Evolutionary conservation across 768 basidiomycete species (phyloP).

Genomic region (Grammothele lineata): DNA sequence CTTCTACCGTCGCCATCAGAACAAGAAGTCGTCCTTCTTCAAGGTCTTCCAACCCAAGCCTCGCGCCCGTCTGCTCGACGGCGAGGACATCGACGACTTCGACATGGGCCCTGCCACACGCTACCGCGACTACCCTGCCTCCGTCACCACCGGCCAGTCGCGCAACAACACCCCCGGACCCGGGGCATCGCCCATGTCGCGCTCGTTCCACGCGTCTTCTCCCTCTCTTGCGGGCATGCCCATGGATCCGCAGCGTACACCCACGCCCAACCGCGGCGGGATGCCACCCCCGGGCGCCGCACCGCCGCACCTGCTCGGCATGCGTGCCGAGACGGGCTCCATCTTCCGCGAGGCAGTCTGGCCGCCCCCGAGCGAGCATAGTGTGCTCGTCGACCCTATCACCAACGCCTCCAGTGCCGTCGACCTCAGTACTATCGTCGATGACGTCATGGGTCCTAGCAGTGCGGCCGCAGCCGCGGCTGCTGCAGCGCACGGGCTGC

Average conservation of each 20-base stretch:
- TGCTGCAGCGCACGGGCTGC: neutral
- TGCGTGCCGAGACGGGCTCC: constrained; percentile 26
- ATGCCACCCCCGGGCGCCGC: constrained; percentile 6
- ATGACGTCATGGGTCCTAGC: constrained; percentile 26
- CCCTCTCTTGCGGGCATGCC: constrained; percentile 7
- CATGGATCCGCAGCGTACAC: constrained; percentile 11
- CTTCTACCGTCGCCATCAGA: constrained; percentile 28
- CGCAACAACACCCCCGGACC: neutral
- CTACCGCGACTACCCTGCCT: constrained; percentile 23
- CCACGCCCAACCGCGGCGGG: neutral
- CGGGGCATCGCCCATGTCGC: constrained; percentile 3
- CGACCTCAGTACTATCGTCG: constrained; percentile 24
- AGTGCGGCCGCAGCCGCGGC: neutral
- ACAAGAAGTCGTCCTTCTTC: constrained; percentile 26
- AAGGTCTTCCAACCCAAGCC: constrained; percentile 14
- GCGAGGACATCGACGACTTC: constrained; percentile 27
- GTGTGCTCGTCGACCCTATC: constrained; percentile 26
- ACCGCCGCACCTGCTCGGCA: constrained; percentile 20
- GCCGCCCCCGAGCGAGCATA: constrained; percentile 24
- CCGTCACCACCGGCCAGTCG: constrained; percentile 3
- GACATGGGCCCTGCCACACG: constrained; percentile 18
- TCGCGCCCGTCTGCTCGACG: constrained; percentile 23
- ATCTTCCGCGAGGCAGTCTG: constrained; percentile 29
- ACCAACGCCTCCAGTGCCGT: constrained; percentile 18
- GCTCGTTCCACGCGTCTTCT: constrained; percentile 6